Percentiles rank a stretch among this genome's conserved stretches.
These are phyloP conservation scores for Colletotrichum plurivorum DNA, from an alignment of 2,329 filamentous ascomycete genomes.

Conservation along the genomic window DNA sequence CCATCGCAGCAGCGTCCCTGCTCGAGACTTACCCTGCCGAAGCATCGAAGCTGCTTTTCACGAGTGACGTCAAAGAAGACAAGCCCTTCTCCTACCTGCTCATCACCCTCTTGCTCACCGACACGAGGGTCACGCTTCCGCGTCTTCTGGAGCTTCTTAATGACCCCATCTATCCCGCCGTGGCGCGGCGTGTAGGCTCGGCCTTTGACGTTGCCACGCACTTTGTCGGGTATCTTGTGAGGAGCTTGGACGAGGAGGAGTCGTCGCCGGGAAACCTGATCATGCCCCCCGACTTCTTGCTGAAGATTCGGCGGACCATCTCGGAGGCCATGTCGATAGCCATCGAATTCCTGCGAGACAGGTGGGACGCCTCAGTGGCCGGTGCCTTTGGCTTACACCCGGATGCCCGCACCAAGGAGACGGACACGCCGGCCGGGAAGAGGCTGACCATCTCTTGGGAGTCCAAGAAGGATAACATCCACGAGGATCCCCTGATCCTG, in stretches of 20 bases:
- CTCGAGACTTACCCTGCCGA: constrained; percentile 67
- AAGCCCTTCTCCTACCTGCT: constrained; percentile 75
- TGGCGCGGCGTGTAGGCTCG: constrained; percentile 69
- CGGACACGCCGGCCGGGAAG: constrained; percentile 61
- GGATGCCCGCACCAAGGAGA: constrained; percentile 62
- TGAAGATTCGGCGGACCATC: constrained; percentile 72
- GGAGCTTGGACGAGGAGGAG: constrained; percentile 64
- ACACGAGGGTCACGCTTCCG: constrained; percentile 75
- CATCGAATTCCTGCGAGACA: constrained; percentile 76
- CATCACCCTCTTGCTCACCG: constrained; percentile 75
- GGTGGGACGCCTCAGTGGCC: constrained; percentile 77
- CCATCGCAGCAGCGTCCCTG: constrained; percentile 69
- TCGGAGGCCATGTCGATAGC: constrained; percentile 74
- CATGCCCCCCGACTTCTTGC: constrained; percentile 70
- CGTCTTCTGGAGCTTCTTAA: constrained; percentile 72
- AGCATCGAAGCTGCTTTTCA: constrained; percentile 67
- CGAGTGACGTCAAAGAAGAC: constrained; percentile 55
- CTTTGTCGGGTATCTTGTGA: constrained; percentile 71
- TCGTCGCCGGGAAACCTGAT: constrained; percentile 52
- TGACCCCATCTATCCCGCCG: constrained; percentile 63
- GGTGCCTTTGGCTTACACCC: constrained; percentile 74
- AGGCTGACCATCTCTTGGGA: constrained; percentile 71
- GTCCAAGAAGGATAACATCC: constrained; percentile 61
- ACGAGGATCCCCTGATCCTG: constrained; percentile 71
- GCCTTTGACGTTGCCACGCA: constrained; percentile 74